phyloP scores from a whole-genome alignment of 495 filamentous ascomycete species.

The Tuber calosporum region DNA sequence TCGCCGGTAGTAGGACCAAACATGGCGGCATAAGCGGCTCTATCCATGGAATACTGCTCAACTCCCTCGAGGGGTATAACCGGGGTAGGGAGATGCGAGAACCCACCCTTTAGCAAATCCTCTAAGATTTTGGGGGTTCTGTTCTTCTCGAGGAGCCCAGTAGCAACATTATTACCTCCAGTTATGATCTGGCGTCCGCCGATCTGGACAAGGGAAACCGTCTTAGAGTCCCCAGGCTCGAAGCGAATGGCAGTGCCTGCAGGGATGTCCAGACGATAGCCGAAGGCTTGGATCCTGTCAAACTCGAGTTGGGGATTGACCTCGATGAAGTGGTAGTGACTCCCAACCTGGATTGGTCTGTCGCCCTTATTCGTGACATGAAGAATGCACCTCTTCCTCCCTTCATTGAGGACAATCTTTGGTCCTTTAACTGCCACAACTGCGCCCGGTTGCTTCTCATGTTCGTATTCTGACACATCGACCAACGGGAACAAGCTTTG shows the following conservation, averaged over 20 bases:
- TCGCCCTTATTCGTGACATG: slow-evolving; percentile 82
- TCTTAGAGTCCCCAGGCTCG: slow-evolving; percentile 89
- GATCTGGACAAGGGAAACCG: slow-evolving; percentile 88
- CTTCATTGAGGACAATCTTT: slow-evolving; percentile 62
- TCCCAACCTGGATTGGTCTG: slow-evolving; percentile 70
- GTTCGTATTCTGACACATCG: slow-evolving; percentile 56
- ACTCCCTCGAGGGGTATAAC: slow-evolving; percentile 47
- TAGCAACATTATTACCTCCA: slow-evolving; percentile 75
- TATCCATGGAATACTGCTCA: slow-evolving; percentile 61
- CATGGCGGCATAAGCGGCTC: slow-evolving; percentile 73
- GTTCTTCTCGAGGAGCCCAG: slow-evolving; percentile 59
- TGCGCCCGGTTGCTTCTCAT: slow-evolving; percentile 67
- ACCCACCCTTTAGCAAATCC: slow-evolving; percentile 62
- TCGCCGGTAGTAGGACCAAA: slow-evolving; percentile 92
- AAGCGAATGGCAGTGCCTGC: slow-evolving; percentile 92
- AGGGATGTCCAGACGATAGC: slow-evolving; percentile 79
- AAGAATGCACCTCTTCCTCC: slow-evolving; percentile 63
- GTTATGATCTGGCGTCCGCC: slow-evolving; percentile 71
- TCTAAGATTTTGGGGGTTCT: slow-evolving; percentile 59
- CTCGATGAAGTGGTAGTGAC: slow-evolving; percentile 96
- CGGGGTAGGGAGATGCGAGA: slow-evolving; percentile 62
- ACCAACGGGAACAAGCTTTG: slow-evolving; percentile 43
- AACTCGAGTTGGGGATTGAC: slow-evolving; percentile 85
- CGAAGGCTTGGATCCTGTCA: slow-evolving; percentile 76
- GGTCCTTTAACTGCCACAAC: slow-evolving; percentile 63